Evolutionary conservation across 2,329 filamentous ascomycete species (phyloP).

Genomic region (Trichocomaceae sp.): DNA sequence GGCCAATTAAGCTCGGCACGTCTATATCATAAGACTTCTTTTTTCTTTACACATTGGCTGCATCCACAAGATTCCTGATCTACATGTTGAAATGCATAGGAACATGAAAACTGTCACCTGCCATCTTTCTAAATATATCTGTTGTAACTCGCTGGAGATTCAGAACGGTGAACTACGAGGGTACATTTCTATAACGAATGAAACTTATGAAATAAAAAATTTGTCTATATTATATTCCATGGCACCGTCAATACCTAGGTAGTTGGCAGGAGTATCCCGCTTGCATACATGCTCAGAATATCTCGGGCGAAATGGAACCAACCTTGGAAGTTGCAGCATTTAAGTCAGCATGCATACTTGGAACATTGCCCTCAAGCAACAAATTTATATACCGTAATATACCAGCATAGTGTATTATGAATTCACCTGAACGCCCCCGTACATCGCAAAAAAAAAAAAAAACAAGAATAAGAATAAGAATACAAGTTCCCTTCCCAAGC

Average conservation of each 20-base stretch:
- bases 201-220: neutral
- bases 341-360: neutral
- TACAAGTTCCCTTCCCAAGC: conserved; percentile 10
- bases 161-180: neutral
- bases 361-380: neutral
- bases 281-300: neutral
- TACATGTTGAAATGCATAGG: neutral
- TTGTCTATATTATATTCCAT: neutral
- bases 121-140: conserved; percentile 3
- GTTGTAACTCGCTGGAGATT: neutral
- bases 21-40: conserved; percentile 1
- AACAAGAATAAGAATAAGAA: neutral
- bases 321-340: neutral
- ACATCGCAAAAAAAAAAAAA: neutral
- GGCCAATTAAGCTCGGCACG: conserved; percentile 23
- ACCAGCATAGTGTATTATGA: neutral
- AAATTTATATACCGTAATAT: neutral
- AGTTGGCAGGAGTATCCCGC: neutral
- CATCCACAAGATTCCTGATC: neutral
- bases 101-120: neutral
- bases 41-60: neutral
- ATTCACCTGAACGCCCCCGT: neutral
- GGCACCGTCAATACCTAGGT: neutral
- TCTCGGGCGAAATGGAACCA: neutral
- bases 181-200: neutral